Conservation (phyloP, 306 rosid species). For the Lathyrus oleraceus region DNA sequence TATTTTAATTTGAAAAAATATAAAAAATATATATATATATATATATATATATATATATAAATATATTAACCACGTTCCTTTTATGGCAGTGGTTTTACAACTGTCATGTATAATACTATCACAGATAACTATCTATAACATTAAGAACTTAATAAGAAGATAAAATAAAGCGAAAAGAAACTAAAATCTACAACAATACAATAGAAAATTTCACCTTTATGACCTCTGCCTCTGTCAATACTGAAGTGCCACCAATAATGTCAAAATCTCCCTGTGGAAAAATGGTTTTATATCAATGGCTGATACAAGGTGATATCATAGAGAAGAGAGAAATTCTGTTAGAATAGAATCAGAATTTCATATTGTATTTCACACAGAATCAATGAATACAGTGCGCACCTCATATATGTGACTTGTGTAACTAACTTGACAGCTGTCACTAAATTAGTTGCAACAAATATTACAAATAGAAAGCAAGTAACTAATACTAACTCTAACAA, state of each 20-base stretch:
- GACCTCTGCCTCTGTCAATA: slow-evolving; percentile 87
- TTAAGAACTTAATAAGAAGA: slow-evolving; percentile 13
- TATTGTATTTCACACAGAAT: too few relatives aligned
- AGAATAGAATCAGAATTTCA: too few relatives aligned
- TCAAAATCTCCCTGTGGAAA: slow-evolving; percentile 88
- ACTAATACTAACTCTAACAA: too few relatives aligned
- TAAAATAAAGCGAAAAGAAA: slow-evolving; percentile 23
- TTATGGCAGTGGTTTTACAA: slow-evolving; percentile 7
- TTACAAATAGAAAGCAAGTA: too few relatives aligned
- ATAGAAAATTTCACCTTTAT: slow-evolving; percentile 64
- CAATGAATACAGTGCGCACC: too few relatives aligned
- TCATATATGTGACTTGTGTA: too few relatives aligned
- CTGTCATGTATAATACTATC: slow-evolving; percentile 20
- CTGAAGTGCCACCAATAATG: slow-evolving; percentile 83
- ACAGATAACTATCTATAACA: slow-evolving; percentile 8
- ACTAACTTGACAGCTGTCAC: too few relatives aligned
- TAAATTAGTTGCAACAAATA: too few relatives aligned
- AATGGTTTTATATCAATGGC: slow-evolving; percentile 25
- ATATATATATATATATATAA: slow-evolving; percentile 1
- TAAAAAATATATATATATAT: neutral
- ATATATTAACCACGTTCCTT: slow-evolving; percentile 24
- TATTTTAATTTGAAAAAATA: slow-evolving; percentile 23
- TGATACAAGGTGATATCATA: too few relatives aligned
- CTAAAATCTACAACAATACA: slow-evolving; percentile 21
- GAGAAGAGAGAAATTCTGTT: too few relatives aligned